phyloP scores from a whole-genome alignment of 192 early-diverging fungal genomes.

The Backusella liffmaniae region DNA sequence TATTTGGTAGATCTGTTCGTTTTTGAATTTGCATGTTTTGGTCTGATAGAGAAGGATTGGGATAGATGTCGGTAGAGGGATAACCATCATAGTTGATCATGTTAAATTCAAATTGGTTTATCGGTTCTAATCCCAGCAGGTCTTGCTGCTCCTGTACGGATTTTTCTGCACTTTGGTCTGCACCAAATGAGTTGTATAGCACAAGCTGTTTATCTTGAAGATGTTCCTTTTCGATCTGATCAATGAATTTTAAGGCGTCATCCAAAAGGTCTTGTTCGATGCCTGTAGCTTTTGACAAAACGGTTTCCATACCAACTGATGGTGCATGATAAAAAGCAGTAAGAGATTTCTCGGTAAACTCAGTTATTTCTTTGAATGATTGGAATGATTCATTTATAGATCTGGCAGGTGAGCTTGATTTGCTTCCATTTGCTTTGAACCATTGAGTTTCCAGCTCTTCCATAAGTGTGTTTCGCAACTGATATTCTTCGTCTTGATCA shows the following conservation, averaged over 20 bases:
- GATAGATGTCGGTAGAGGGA: constrained; percentile 21
- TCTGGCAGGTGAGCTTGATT: background rate
- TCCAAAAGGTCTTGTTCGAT: constrained; percentile 17
- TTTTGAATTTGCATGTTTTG: background rate
- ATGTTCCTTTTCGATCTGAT: constrained; percentile 14
- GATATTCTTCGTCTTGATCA: background rate
- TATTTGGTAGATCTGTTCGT: background rate
- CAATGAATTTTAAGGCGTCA: constrained; percentile 21
- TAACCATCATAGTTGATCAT: background rate
- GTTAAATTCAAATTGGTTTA: background rate
- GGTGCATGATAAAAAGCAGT: constrained; percentile 19
- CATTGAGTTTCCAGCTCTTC: constrained; percentile 53
- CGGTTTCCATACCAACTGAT: constrained; percentile 1
- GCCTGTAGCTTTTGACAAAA: constrained; percentile 20
- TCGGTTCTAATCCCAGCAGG: background rate
- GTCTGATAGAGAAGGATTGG: background rate
- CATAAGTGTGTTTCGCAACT: constrained; percentile 34
- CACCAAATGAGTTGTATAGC: background rate
- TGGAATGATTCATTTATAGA: background rate
- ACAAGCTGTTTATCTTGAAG: constrained; percentile 1
- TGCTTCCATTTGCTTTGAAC: constrained; percentile 28
- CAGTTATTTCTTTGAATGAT: background rate
- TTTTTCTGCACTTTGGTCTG: background rate
- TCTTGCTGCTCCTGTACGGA: background rate
- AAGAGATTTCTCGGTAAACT: constrained; percentile 26